Base-by-base conservation (phyloP, 1,284 basidiomycete genomes). In the Sutorius eximius region DNA sequence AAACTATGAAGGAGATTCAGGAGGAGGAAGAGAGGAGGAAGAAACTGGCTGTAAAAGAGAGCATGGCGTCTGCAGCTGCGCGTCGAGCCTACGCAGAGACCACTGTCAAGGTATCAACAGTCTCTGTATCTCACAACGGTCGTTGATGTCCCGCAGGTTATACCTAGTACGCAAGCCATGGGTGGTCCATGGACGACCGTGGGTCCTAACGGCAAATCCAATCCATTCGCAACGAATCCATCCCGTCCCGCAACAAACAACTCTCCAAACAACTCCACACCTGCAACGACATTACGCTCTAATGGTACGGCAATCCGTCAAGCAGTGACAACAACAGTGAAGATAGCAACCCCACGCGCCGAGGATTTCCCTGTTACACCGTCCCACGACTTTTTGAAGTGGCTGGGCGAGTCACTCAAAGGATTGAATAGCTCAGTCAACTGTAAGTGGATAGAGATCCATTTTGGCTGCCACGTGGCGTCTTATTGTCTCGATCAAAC, bases 1-100 rank as follows among this genome's bases (percentile, higher is more conserved):
- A 95, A 81, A 92, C 92, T 3, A 89, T 99, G 85, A 97, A 95
- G 78, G 95, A 99, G 76, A 99, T 99, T 45, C 93, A 98, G 71
- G 95, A 98, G 71, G 96, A 99, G 66, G 96, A 99, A 71, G 90
- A 97, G 74, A 82, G 77, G 60, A 80, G 87, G 60, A 94, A 93
- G 78, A 88, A 86, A 68, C 69, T 77, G 51, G 79, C 75, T 1
- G 74, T 77, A 15, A 89, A 86, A 64, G 87, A 90, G 58, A 81
- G 80, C 45, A 75, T 77, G 50, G 79, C 81, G 20, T 73, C 80
- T 41, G 74, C 78, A 36, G 77, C 81, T 33, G 75, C 82, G 15
- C 84, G 89, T 70, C 80, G 92, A 56, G 87, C 79, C 5, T 90
- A 94, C 65, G 89, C 90, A 15, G 93, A 95, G 60, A 84, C 86